phyloP scores from a whole-genome alignment of 2,329 filamentous ascomycete genomes.

The Cytospora schulzeri region DNA sequence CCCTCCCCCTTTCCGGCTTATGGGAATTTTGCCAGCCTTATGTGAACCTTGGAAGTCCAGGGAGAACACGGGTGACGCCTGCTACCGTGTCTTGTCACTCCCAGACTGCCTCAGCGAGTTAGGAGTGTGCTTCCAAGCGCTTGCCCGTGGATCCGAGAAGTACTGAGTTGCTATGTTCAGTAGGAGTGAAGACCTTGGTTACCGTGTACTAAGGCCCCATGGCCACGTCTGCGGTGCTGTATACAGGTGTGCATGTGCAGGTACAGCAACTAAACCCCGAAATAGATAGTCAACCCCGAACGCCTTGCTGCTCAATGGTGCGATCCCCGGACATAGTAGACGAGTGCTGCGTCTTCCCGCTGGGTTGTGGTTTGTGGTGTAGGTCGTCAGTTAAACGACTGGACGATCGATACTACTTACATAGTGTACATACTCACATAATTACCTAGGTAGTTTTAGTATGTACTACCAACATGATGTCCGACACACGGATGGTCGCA shows the following conservation, averaged over 20 bases:
- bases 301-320: not conserved
- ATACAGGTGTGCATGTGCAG: not conserved
- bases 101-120: not conserved
- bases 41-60: not conserved
- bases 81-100: not conserved
- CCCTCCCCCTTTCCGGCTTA: not conserved
- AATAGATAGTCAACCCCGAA: too few relatives aligned
- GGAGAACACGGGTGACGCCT: not conserved
- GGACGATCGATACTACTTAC: not conserved
- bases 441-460: not conserved
- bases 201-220: not conserved
- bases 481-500: not conserved
- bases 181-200: not conserved
- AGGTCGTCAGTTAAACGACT: not conserved
- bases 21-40: not conserved
- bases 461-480: not conserved
- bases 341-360: slow-evolving; percentile 10
- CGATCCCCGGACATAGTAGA: not conserved
- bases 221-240: not conserved
- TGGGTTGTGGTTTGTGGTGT: slow-evolving; percentile 13
- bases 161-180: not conserved
- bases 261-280: not conserved
- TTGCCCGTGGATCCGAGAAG: not conserved
- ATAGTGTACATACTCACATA: not conserved
- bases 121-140: not conserved